phyloP scores from a whole-genome alignment of 441 rosid species.

The Macaranga tanarius region DNA sequence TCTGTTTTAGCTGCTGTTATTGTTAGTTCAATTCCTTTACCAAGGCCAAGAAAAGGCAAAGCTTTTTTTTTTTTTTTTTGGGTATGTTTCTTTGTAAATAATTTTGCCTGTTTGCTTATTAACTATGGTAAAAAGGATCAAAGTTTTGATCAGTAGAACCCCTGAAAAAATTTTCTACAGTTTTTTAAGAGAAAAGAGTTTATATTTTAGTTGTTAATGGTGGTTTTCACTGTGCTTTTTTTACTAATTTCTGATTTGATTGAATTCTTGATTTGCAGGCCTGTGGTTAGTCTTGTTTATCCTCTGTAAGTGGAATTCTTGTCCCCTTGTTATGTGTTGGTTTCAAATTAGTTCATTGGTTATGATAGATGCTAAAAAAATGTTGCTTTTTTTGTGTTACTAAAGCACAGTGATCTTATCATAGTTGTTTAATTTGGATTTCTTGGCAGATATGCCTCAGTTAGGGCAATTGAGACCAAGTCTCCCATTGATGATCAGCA shows the following conservation, averaged over 20 bases:
- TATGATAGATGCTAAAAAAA: neutral
- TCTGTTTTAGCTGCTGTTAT: too few species aligned
- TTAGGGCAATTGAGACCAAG: slow-evolving; percentile 84
- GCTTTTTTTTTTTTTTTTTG: neutral
- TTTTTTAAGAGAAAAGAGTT: neutral
- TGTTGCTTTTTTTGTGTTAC: neutral
- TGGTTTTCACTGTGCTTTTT: neutral
- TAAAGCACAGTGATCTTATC: neutral
- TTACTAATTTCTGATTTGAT: slow-evolving; percentile 18
- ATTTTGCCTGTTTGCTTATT: neutral
- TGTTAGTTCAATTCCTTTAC: too few species aligned
- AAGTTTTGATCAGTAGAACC: neutral
- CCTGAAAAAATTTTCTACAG: neutral
- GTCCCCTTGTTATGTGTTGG: neutral
- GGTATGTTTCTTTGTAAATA: neutral
- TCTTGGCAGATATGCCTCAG: slow-evolving; percentile 68
- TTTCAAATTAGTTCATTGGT: neutral
- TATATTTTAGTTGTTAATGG: slow-evolving; percentile 7
- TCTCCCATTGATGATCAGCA: slow-evolving; percentile 84
- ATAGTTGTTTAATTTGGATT: slow-evolving; percentile 6
- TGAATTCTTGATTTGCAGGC: slow-evolving; percentile 54
- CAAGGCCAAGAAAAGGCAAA: too few species aligned
- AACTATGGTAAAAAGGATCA: neutral
- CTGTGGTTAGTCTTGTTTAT: slow-evolving; percentile 83
- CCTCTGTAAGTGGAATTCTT: slow-evolving; percentile 64